Base-by-base conservation (phyloP, 169 alveolate species). In the Plasmodium cynomolgi region DNA sequence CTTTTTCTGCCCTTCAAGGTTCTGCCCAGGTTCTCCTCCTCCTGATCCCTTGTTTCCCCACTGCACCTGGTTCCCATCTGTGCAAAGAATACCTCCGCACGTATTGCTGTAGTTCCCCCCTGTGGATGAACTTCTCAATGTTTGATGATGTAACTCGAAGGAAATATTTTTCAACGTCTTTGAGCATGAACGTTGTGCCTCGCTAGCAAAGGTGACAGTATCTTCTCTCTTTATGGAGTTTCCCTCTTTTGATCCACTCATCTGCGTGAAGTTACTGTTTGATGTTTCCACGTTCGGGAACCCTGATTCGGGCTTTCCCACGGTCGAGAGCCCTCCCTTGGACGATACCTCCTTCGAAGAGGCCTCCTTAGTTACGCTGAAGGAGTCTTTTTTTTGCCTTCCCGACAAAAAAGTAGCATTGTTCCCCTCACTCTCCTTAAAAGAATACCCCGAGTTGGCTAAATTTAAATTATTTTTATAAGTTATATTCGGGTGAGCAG, bases 401-500 rank as follows among this genome's bases (percentile, higher is more conserved):
- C 31, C 81, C 34, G 23, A 74, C 2, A 13, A 54, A 62, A 13
- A 54, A 62, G 29, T 62, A n/a, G 94, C 77, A 80, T 23, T 58
- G 26, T 50, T 71, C 20, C 20, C 88, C 34, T 80, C 94, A 34
- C 62, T 8, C 3, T 23, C 72, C 68, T 62, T 80, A n/a, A 23
- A 39, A 29, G 73, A 79, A 37, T 56, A 88, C 41, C 54, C 31
- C 8, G 90, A 88, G 73, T 75, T 88, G 34, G 34, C 94, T 79
- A 81, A 56, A 88, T 88, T 88, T 9, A 79, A 50, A 88, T 37
- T 88, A 58, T 88, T 88, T 34, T 88, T 88, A 88, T 88, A 88
- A 11, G 94, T 88, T 37, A 88, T 88, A 62, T 37, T 81, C 1
- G 94, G 94, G 20, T 88, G 88, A 0, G 94, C 80, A 1, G 94